Conservation (phyloP, 108 stramenopile species). For the Nannochloropsis salina region DNA sequence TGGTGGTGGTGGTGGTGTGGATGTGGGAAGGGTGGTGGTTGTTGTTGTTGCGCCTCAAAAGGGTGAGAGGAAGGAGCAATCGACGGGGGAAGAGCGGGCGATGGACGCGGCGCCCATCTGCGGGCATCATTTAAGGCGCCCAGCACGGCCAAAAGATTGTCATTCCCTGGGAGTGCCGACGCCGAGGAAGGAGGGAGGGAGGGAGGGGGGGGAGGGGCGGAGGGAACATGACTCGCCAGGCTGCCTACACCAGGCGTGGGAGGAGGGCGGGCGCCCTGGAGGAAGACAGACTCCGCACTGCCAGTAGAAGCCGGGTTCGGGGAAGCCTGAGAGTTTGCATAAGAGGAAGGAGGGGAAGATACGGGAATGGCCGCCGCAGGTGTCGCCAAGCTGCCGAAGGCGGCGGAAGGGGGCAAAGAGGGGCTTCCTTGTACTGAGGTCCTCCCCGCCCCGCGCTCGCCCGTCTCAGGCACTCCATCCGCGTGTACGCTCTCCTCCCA, state of each 20-base stretch:
- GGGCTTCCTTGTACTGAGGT: neutral
- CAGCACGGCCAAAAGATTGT: neutral
- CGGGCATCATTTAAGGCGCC: too few species aligned
- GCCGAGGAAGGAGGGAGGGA: slow-evolving; percentile 7
- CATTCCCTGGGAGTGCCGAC: neutral
- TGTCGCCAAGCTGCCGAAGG: neutral
- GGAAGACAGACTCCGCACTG: too few species aligned
- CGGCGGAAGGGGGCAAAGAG: neutral
- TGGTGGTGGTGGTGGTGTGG: neutral
- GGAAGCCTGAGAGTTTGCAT: neutral
- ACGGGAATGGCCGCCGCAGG: neutral
- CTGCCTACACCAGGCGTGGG: neutral
- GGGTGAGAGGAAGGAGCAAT: neutral
- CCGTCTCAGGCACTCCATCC: neutral
- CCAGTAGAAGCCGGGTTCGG: too few species aligned
- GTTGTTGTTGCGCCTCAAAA: neutral
- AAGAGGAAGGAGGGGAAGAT: neutral
- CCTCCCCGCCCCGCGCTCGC: neutral
- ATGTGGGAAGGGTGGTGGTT: neutral
- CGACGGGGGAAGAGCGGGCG: too few species aligned
- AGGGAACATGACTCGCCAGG: neutral
- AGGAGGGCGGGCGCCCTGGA: neutral
- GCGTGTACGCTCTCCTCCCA: neutral
- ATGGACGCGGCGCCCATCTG: too few species aligned
- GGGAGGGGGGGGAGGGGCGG: neutral